These are phyloP conservation scores for Claviceps purpurea DNA, from an alignment of 2,329 filamentous ascomycete species.

Conservation along the genomic window DNA sequence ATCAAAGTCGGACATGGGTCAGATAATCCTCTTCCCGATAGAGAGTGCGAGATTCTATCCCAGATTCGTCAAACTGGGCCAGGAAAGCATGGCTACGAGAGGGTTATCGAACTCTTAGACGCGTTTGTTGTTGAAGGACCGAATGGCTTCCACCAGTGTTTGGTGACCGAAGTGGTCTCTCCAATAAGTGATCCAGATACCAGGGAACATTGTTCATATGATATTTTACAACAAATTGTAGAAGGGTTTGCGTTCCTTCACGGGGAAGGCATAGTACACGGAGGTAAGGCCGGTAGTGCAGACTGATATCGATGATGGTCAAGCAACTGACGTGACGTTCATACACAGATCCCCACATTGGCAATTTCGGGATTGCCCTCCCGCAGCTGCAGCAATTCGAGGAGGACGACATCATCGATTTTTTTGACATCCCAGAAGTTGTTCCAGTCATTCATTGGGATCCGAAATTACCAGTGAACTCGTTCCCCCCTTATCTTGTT, in stretches of 20 bases:
- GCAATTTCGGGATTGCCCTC: too few relatives aligned
- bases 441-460: too few relatives aligned
- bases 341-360: neutral
- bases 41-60: too few relatives aligned
- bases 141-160: too few relatives aligned
- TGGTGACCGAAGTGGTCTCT: slow-evolving; percentile 4
- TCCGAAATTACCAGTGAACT: neutral
- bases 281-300: neutral
- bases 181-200: neutral
- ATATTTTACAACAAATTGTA: neutral
- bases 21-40: neutral
- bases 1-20: too few relatives aligned
- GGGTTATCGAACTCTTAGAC: slow-evolving; percentile 4
- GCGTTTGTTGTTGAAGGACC: too few relatives aligned
- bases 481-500: neutral
- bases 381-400: too few relatives aligned
- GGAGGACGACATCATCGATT: neutral
- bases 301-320: neutral
- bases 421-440: neutral
- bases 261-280: too few relatives aligned
- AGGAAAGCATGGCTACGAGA: neutral
- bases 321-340: neutral
- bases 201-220: neutral
- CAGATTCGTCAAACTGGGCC: too few relatives aligned
- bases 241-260: neutral